A percentile compares a stretch with the other conserved stretches of the same genome.
Evolutionary conservation across 495 filamentous ascomycete species (phyloP).

Genomic region (Neurospora sublineolata): DNA sequence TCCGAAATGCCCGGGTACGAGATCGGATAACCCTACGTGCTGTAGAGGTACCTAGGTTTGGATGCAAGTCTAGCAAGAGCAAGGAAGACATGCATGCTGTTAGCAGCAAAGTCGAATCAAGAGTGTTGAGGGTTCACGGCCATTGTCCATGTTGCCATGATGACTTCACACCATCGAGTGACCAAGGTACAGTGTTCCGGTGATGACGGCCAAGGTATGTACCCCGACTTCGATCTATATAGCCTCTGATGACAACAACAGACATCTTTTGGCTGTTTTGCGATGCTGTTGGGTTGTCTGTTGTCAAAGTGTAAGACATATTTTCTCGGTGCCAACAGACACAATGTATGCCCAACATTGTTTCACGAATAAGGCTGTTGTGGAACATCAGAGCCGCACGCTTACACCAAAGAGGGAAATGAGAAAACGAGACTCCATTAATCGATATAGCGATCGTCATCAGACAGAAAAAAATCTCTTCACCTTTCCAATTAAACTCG

Average conservation of each 20-base stretch:
- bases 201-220: background rate
- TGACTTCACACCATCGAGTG: background rate
- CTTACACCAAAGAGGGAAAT: background rate
- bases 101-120: background rate
- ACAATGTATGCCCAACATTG: background rate
- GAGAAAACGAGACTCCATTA: background rate
- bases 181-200: background rate
- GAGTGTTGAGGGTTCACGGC: background rate
- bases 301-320: background rate
- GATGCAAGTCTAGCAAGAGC: background rate
- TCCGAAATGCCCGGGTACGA: background rate
- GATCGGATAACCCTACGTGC: background rate
- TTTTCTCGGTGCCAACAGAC: background rate
- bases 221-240: background rate
- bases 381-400: background rate
- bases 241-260: background rate
- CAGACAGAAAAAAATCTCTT: background rate
- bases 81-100: background rate
- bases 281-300: background rate
- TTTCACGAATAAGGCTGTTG: background rate
- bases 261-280: background rate
- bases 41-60: background rate
- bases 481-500: background rate
- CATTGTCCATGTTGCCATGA: background rate
- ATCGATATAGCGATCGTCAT: background rate